A percentile compares a stretch with the other conserved stretches of the same genome.
These are phyloP conservation scores for Solanum hybrid DNA, from an alignment of 305 asterid genomes.

Conservation along the genomic window DNA sequence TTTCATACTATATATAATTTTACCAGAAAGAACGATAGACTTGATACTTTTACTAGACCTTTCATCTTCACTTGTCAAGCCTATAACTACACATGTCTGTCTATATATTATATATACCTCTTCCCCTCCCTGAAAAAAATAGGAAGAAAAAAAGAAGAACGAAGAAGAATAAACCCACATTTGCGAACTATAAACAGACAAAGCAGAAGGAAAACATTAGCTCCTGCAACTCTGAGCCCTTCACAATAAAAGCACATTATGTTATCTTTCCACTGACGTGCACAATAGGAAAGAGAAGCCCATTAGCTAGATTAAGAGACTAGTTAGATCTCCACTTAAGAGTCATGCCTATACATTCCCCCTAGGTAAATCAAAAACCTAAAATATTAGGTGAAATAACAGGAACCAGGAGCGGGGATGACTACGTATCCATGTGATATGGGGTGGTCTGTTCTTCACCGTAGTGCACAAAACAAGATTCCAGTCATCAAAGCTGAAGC, in stretches of 20 bases:
- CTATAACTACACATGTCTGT: background rate
- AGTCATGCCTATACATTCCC: background rate
- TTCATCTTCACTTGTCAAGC: background rate
- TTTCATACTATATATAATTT: background rate
- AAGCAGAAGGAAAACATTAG: background rate
- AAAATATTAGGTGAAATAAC: background rate
- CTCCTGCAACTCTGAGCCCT: background rate
- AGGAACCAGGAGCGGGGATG: background rate
- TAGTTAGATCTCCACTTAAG: background rate
- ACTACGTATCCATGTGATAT: background rate
- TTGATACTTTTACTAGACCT: background rate
- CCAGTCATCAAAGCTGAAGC: conserved; percentile 53
- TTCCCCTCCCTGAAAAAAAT: background rate
- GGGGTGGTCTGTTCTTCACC: background rate
- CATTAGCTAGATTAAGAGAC: background rate
- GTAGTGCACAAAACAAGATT: background rate
- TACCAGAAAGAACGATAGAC: background rate
- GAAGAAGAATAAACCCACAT: background rate
- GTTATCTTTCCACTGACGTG: background rate
- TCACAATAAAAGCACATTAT: background rate
- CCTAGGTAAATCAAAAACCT: background rate
- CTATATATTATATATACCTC: background rate
- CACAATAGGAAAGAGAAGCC: background rate
- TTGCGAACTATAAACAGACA: background rate
- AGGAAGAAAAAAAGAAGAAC: background rate